Evolutionary conservation across 2,329 filamentous ascomycete genomes (phyloP), one percentile per base, ranked within the genome.

Genomic region (Teratosphaeria destructans): DNA sequence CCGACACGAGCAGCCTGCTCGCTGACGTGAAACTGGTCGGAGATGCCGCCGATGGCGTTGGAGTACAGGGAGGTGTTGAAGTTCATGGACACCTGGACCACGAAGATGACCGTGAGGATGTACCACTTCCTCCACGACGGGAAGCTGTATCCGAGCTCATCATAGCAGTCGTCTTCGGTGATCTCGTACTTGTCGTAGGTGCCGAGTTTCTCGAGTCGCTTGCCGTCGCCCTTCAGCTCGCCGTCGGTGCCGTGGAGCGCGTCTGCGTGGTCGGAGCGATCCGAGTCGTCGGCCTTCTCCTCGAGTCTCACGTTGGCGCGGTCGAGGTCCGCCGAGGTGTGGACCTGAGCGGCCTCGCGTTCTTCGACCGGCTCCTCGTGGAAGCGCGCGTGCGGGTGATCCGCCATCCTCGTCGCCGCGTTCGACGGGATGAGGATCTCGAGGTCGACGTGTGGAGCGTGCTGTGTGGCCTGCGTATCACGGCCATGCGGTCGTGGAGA

Each of bases 41-140:
- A 66, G 35, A 83, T 78, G 23, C 74, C 75, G 3, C 62, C 65
- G 26, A 82, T 73, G 0, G 76, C 81, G 59, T 82, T 83, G 55
- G 78, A 77, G 67, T 81, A 83, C 5, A 83, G 72, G 6, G 78
- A 80, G 0, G 81, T 80, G 68, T 83, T 83, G 71, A 83, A 80
- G 68, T 83, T 83, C 79, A 83, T 83, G 14, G 78, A 81, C 8
- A 81, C 76, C 65, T 82, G 81, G 0, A 83, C 78, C 10, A 78
- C 66, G 67, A 82, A 81, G 62, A 83, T 76, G 65, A 81, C 71
- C 29, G 71, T 73, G 29, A 83, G 73, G 57, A 81, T 79, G 56
- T 66, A 73, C 81, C 81, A 84, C 65, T 83, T 83, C 71, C 78
- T 80, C 75, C 73, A 76, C 1, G 66, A 71, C 0, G 80, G 72